A percentile compares a stretch with the other conserved stretches of the same genome.
Conservation (phyloP, 805 yeast species). For the Cyberlindnera mrakii region DNA sequence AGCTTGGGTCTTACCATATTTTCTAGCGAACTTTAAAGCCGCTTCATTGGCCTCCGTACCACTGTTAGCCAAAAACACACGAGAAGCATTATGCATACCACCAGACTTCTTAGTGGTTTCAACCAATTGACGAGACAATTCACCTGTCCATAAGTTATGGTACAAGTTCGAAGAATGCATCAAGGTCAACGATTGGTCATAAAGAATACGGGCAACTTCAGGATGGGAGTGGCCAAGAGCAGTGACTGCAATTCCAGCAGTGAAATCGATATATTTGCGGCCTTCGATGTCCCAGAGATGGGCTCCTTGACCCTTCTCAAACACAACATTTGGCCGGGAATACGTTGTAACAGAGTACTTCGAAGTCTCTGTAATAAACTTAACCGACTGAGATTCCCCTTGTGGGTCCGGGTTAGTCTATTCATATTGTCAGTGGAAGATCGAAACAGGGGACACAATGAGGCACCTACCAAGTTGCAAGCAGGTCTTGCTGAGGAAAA, state of each 20-base stretch:
- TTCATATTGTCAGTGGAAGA: background rate
- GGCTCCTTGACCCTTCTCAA: constrained; percentile 80
- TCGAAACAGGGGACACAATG: background rate
- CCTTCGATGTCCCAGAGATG: constrained; percentile 75
- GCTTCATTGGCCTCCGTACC: constrained; percentile 83
- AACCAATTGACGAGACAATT: constrained; percentile 65
- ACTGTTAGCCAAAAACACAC: constrained; percentile 65
- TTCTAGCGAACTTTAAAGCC: constrained; percentile 74
- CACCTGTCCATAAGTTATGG: constrained; percentile 80
- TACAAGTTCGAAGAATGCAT: constrained; percentile 84
- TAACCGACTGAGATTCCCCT: constrained; percentile 26
- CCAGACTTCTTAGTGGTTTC: constrained; percentile 62
- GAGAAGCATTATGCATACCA: constrained; percentile 75
- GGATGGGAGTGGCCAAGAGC: constrained; percentile 83
- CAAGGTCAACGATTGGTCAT: constrained; percentile 65
- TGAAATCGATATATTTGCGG: constrained; percentile 77
- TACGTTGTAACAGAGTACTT: constrained; percentile 67
- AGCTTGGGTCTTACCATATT: constrained; percentile 56
- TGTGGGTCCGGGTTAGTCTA: constrained; percentile 9
- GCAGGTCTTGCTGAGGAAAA: constrained; percentile 4
- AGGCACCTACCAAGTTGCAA: background rate
- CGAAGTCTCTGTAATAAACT: constrained; percentile 30
- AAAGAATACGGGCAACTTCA: constrained; percentile 62
- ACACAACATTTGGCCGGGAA: constrained; percentile 68
- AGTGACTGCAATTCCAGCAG: constrained; percentile 97